Conservation (phyloP, 306 rosid genomes). For the Gastrolobium villosum region DNA sequence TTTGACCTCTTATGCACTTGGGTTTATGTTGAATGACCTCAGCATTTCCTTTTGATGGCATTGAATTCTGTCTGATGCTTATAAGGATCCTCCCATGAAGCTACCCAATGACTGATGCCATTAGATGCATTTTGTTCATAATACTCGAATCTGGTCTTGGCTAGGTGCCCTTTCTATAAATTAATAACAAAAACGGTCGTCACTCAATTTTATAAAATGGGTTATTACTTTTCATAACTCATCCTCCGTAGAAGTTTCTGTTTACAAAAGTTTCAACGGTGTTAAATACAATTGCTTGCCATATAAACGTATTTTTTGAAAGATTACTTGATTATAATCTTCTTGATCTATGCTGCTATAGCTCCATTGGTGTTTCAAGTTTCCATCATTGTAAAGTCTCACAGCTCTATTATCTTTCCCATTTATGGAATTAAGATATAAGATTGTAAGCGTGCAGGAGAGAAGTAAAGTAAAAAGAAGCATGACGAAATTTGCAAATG, state of each 20-base stretch:
- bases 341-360: slow-evolving; percentile 69
- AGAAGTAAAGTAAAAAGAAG: background rate
- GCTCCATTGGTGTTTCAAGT: slow-evolving; percentile 69
- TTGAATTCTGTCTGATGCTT: slow-evolving; percentile 55
- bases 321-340: slow-evolving; percentile 74
- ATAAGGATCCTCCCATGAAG: slow-evolving; percentile 57
- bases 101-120: slow-evolving; percentile 51
- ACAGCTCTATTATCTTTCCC: slow-evolving; percentile 67
- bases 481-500: background rate
- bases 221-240: background rate
- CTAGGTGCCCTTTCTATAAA: slow-evolving; percentile 57
- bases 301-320: slow-evolving; percentile 43
- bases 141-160: slow-evolving; percentile 50
- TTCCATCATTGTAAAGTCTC: slow-evolving; percentile 59
- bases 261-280: slow-evolving; percentile 24
- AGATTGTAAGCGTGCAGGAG: slow-evolving; percentile 32
- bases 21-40: slow-evolving; percentile 52
- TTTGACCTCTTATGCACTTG: slow-evolving; percentile 65
- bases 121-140: slow-evolving; percentile 60
- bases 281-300: slow-evolving; percentile 30
- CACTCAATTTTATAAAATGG: slow-evolving; percentile 27
- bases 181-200: slow-evolving; percentile 39
- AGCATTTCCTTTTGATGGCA: slow-evolving; percentile 55
- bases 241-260: slow-evolving; percentile 12
- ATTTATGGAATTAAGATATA: slow-evolving; percentile 62